Percentiles rank a stretch among this genome's conserved stretches.
Evolutionary conservation across 139 green algal genomes (phyloP).

Genomic region (Monoraphidium neglectum): DNA sequence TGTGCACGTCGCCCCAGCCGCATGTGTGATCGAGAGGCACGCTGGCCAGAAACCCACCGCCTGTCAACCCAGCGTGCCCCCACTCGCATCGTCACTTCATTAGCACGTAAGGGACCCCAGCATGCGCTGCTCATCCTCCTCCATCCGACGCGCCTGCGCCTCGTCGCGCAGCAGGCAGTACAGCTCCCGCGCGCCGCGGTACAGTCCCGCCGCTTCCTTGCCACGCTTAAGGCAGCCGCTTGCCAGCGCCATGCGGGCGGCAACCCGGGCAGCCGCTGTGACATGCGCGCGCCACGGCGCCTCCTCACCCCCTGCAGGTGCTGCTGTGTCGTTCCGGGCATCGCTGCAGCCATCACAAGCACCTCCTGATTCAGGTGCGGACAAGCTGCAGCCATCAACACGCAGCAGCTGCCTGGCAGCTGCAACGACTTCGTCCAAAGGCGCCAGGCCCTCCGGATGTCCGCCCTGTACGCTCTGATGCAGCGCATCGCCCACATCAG

Average conservation of each 20-base stretch:
- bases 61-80: too few relatives aligned
- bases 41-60: too few relatives aligned
- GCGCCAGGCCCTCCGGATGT: not conserved
- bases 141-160: not conserved
- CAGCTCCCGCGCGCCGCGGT: slow-evolving; percentile 1
- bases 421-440: not conserved
- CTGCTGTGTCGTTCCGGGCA: not conserved
- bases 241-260: slow-evolving; percentile 5
- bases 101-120: too few relatives aligned
- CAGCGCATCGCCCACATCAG: not conserved
- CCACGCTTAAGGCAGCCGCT: slow-evolving; percentile 14
- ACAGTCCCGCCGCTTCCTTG: not conserved
- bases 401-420: not conserved
- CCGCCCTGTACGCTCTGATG: not conserved
- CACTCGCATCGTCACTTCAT: too few relatives aligned
- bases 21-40: too few relatives aligned
- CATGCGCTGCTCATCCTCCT: not conserved
- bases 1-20: too few relatives aligned
- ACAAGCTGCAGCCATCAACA: not conserved
- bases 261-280: not conserved
- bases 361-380: not conserved
- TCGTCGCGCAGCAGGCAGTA: not conserved
- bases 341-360: not conserved
- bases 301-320: not conserved
- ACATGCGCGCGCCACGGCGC: not conserved